A percentile compares a stretch with the other conserved stretches of the same genome.
Evolutionary conservation across 345 rosid species (phyloP).

Genomic region (Conringia planisiliqua): DNA sequence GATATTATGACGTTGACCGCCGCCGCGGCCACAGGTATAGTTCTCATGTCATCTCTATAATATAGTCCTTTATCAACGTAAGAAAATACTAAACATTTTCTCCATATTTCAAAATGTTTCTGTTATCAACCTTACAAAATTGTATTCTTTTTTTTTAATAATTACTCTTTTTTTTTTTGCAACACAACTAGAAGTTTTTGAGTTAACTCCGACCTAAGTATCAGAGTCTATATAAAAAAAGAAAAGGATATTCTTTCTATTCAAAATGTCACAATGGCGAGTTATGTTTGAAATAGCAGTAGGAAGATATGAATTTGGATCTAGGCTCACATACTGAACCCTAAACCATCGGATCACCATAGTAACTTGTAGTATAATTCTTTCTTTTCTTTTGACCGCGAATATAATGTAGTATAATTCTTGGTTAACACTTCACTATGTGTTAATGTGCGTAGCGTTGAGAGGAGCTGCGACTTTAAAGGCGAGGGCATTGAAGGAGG

Average conservation of each 20-base stretch:
- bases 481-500: conserved; percentile 92
- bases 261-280: too few species aligned
- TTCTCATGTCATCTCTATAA: not conserved
- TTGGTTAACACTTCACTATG: not conserved
- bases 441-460: conserved; percentile 47
- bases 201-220: too few species aligned
- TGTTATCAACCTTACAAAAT: not conserved
- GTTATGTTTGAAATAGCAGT: too few species aligned
- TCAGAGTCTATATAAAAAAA: too few species aligned
- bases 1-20: conserved; percentile 86
- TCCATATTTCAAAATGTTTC: not conserved
- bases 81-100: not conserved
- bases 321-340: not conserved
- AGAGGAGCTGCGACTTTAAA: conserved; percentile 91
- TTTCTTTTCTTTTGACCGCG: too few species aligned
- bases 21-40: conserved; percentile 77
- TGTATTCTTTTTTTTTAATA: not conserved
- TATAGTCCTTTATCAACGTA: not conserved
- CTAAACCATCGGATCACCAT: not conserved
- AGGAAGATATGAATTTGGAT: too few species aligned
- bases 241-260: too few species aligned
- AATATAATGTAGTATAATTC: not conserved
- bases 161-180: too few species aligned
- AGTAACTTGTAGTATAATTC: not conserved
- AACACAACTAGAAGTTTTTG: not conserved